These are phyloP conservation scores for Phylloporus arenicola DNA, from an alignment of 768 basidiomycete species.

Conservation along the genomic window DNA sequence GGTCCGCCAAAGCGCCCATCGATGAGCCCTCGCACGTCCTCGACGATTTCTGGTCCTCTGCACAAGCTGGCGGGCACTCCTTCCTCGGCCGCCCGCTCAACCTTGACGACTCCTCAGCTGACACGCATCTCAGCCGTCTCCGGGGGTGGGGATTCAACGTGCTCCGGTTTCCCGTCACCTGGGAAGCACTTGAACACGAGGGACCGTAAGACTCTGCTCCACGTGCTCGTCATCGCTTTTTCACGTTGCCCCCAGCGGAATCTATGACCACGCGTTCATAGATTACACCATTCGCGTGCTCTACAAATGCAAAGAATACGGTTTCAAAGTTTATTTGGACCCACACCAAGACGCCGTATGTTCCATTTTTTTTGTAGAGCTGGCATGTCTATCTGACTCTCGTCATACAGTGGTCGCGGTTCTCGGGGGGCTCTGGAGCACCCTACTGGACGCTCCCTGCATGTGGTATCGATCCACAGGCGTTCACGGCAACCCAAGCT, in stretches of 20 bases:
- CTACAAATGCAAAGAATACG: constrained; percentile 87
- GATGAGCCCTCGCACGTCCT: constrained; percentile 61
- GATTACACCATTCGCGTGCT: constrained; percentile 85
- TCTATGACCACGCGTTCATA: constrained; percentile 88
- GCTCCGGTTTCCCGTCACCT: constrained; percentile 77
- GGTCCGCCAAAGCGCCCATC: constrained; percentile 79
- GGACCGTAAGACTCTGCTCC: constrained; percentile 72
- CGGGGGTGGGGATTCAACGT: constrained; percentile 92
- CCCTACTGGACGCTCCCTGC: constrained; percentile 91
- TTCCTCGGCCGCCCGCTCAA: constrained; percentile 79
- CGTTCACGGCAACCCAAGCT: constrained; percentile 80
- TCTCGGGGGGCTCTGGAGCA: constrained; percentile 90
- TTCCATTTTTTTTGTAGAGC: constrained; percentile 9
- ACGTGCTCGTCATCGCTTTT: not conserved
- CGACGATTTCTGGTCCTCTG: constrained; percentile 78
- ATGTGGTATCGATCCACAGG: constrained; percentile 83
- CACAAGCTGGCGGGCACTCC: constrained; percentile 59
- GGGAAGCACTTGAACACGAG: constrained; percentile 91
- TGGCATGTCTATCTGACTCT: not conserved
- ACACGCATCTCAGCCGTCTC: constrained; percentile 81
- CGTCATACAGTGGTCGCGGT: constrained; percentile 78
- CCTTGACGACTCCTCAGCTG: constrained; percentile 78
- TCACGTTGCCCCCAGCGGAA: constrained; percentile 48
- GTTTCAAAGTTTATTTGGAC: constrained; percentile 89
- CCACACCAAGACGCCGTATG: constrained; percentile 94